A percentile compares a stretch with the other conserved stretches of the same genome.
Evolutionary conservation across 106 monocot genomes (phyloP).

Genomic region (Hemerocallis citrina): DNA sequence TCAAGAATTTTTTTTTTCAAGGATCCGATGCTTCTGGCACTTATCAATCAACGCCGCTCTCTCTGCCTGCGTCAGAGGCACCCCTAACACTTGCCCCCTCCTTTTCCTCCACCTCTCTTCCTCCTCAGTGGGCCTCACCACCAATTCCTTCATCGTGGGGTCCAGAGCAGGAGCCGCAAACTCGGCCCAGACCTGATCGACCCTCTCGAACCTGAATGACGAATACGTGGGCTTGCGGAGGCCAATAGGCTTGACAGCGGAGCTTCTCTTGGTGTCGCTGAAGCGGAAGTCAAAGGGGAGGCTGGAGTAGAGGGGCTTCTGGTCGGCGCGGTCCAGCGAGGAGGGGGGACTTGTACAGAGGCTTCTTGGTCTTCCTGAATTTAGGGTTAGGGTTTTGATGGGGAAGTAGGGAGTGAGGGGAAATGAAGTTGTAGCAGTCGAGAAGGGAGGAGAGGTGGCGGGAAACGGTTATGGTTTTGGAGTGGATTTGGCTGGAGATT

Average conservation of each 20-base stretch:
- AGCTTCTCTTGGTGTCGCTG: conserved; percentile 59
- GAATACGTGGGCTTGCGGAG: conserved; percentile 85
- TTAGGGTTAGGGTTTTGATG: conserved; percentile 1
- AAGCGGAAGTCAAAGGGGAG: conserved; percentile 63
- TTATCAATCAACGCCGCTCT: conserved; percentile 40
- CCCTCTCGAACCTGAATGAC: conserved; percentile 61
- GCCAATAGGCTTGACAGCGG: conserved; percentile 42
- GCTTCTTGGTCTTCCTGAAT: conserved; percentile 27
- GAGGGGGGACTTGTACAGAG: conserved; percentile 63
- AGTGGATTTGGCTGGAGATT: conserved; percentile 15
- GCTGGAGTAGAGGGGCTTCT: conserved; percentile 31
- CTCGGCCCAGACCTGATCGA: conserved; percentile 71
- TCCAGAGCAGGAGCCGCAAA: conserved; percentile 65
- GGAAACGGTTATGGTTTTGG: conserved; percentile 10
- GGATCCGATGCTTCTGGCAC: conserved; percentile 51
- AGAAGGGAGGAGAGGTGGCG: conserved; percentile 14
- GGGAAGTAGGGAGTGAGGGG: conserved; percentile 51
- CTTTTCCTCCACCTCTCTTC: conserved; percentile 17
- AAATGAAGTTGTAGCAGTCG: conserved; percentile 63
- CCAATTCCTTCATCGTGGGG: conserved; percentile 43
- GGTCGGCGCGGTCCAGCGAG: conserved; percentile 46
- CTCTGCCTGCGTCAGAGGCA: conserved; percentile 50
- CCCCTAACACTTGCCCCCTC: conserved; percentile 51
- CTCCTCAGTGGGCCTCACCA: conserved; percentile 9
- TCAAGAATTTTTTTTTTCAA: no score